These are phyloP conservation scores for Lycium ferocissimum DNA, from an alignment of 257 asterid genomes.

Conservation along the genomic window DNA sequence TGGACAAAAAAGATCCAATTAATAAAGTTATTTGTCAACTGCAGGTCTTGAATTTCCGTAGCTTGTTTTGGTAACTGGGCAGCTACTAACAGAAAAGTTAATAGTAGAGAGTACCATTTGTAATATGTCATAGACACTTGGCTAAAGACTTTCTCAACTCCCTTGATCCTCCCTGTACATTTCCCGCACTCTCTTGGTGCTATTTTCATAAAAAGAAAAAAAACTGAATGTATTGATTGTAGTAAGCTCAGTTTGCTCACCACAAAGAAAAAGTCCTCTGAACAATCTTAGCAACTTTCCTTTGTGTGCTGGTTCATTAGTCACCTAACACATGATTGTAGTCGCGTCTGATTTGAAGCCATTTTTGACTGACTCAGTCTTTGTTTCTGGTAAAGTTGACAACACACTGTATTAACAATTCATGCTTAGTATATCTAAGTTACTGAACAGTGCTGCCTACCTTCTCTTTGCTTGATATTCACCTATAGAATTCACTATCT, in stretches of 20 bases:
- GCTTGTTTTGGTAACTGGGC: background rate
- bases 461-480: background rate
- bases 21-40: background rate
- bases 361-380: background rate
- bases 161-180: conserved; percentile 20
- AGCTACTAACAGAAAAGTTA: background rate
- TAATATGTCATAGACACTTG: background rate
- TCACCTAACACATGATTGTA: conserved; percentile 10
- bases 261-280: background rate
- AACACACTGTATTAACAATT: background rate
- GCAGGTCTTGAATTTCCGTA: background rate
- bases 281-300: background rate
- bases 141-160: conserved; percentile 10
- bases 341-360: background rate
- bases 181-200: background rate
- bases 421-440: background rate
- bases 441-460: background rate
- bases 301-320: background rate
- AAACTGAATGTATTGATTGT: conserved; percentile 10
- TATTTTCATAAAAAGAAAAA: background rate
- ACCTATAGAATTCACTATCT: conserved; percentile 23
- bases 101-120: background rate
- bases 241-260: background rate
- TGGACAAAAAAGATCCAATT: background rate
- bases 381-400: conserved; percentile 8